phyloP scores from a whole-genome alignment of 495 filamentous ascomycete species.

The Tuber brumale region DNA sequence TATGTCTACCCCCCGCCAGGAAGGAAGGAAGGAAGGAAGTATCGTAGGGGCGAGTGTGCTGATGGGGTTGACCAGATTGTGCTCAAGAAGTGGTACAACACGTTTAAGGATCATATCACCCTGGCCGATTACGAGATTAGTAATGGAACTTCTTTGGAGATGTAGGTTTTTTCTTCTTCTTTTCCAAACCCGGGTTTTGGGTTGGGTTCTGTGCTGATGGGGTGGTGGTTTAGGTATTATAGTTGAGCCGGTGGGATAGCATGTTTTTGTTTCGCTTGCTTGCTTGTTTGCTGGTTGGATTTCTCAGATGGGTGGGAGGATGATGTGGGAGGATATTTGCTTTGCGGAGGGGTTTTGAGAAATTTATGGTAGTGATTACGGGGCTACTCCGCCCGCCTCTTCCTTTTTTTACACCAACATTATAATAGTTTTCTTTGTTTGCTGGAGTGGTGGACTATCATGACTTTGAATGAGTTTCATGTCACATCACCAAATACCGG shows the following conservation, averaged over 20 bases:
- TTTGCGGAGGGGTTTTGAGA: neutral
- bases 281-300: neutral
- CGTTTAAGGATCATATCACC: constrained; percentile 41
- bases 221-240: neutral
- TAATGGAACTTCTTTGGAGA: constrained; percentile 37
- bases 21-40: neutral
- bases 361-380: neutral
- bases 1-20: neutral
- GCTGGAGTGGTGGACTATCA: neutral
- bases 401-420: neutral
- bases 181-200: neutral
- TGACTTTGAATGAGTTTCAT: neutral
- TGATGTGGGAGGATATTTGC: neutral
- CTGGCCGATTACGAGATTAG: constrained; percentile 40
- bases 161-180: constrained; percentile 18
- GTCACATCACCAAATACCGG: neutral
- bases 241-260: neutral
- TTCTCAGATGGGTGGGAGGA: neutral
- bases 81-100: constrained; percentile 39
- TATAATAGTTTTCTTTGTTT: neutral
- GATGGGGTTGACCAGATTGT: constrained; percentile 22
- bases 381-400: neutral
- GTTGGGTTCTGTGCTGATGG: neutral
- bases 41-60: too few species aligned
- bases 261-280: neutral